Conservation (phyloP, 768 basidiomycete species). For the Leccinum subgranulosum region DNA sequence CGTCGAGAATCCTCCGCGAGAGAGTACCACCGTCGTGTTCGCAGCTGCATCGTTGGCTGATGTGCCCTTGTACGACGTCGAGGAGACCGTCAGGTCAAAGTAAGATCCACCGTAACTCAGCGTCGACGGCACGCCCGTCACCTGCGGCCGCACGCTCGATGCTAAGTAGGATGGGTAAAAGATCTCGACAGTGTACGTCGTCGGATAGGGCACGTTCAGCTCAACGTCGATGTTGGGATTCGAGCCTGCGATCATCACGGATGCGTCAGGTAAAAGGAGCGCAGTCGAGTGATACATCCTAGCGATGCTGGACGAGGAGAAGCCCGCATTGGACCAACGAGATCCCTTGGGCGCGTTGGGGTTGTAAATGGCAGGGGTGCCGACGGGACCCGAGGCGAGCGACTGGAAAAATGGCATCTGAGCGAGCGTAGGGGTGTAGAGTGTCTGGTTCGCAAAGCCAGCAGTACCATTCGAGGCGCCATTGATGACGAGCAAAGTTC, state of each 20-base stretch:
- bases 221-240: slow-evolving; percentile 91
- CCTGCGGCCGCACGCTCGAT: slow-evolving; percentile 62
- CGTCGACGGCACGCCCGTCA: slow-evolving; percentile 64
- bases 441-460: slow-evolving; percentile 67
- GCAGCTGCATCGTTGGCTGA: slow-evolving; percentile 64
- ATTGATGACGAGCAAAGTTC: slow-evolving; percentile 76
- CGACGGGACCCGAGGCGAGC: slow-evolving; percentile 76
- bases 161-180: slow-evolving; percentile 93
- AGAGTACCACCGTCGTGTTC: slow-evolving; percentile 71
- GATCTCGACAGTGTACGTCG: slow-evolving; percentile 77
- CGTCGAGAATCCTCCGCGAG: slow-evolving; percentile 84
- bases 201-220: slow-evolving; percentile 57
- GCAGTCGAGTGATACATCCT: slow-evolving; percentile 92
- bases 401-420: slow-evolving; percentile 71
- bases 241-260: slow-evolving; percentile 85
- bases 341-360: slow-evolving; percentile 66
- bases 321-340: slow-evolving; percentile 69
- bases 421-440: slow-evolving; percentile 36
- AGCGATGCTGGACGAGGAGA: slow-evolving; percentile 61
- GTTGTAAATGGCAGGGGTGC: slow-evolving; percentile 81
- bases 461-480: slow-evolving; percentile 86
- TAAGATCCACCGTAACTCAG: slow-evolving; percentile 79
- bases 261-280: slow-evolving; percentile 83
- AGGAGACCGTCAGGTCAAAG: slow-evolving; percentile 73
- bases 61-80: slow-evolving; percentile 61